Percentiles rank a stretch among this genome's conserved stretches.
Evolutionary conservation across 352 stramenopile genomes (phyloP).

Genomic region (Phytophthora cryptogea): DNA sequence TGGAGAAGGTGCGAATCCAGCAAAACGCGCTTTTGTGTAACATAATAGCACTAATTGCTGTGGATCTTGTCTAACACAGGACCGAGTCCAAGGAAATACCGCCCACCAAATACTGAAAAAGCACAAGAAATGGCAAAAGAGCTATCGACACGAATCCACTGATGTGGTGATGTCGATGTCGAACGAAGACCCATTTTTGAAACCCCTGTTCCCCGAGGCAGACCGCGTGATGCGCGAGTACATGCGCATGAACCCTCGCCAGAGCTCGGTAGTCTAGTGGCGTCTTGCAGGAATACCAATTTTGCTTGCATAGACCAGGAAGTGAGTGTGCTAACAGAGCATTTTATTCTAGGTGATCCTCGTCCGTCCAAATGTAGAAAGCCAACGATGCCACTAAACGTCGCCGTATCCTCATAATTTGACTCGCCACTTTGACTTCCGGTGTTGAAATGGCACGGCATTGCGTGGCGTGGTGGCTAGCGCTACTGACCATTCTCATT

Average conservation of each 20-base stretch:
- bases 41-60: conserved; percentile 4
- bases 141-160: conserved; percentile 59
- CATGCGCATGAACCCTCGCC: conserved; percentile 36
- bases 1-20: conserved; percentile 64
- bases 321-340: neutral
- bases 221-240: conserved; percentile 65
- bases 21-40: neutral
- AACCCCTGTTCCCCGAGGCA: conserved; percentile 56
- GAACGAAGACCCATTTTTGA: conserved; percentile 77
- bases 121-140: conserved; percentile 90
- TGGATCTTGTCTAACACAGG: conserved; percentile 24
- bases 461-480: conserved; percentile 3
- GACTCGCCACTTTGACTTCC: neutral
- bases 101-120: conserved; percentile 87
- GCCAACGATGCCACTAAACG: neutral
- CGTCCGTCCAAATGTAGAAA: conserved; percentile 8
- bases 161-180: conserved; percentile 46
- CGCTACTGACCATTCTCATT: conserved; percentile 6
- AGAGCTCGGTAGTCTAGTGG: conserved; percentile 28
- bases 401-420: conserved; percentile 18
- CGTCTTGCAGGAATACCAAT: neutral
- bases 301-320: conserved; percentile 5
- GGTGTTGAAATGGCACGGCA: neutral
- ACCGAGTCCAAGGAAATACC: conserved; percentile 67
- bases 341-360: conserved; percentile 5